A percentile compares a stretch with the other conserved stretches of the same genome.
These are phyloP conservation scores for Suillus alpinus DNA, from an alignment of 768 basidiomycete species.

Conservation along the genomic window DNA sequence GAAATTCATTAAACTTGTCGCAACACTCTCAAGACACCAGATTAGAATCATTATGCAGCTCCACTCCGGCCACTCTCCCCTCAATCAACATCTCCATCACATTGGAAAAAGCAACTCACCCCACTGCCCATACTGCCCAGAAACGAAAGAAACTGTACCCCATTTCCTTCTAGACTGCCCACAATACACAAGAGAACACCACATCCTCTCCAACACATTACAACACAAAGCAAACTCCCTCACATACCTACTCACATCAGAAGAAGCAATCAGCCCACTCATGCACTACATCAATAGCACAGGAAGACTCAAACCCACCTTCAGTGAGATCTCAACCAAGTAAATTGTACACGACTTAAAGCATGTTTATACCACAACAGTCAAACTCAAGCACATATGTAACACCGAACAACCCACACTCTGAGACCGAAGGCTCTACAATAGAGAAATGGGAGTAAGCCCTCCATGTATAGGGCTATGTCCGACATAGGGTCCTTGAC, in stretches of 20 bases:
- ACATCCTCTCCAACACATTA: not conserved
- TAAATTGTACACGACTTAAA: no score
- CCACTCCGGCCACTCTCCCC: slow-evolving; percentile 26
- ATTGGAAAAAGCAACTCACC: slow-evolving; percentile 23
- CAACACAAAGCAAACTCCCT: not conserved
- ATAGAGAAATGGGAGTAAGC: no score
- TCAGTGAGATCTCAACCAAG: slow-evolving; percentile 2
- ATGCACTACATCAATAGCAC: slow-evolving; percentile 7
- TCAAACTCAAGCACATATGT: no score
- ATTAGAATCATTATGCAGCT: slow-evolving; percentile 29
- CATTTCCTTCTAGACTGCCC: slow-evolving; percentile 31
- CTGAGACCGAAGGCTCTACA: no score
- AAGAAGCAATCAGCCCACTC: not conserved
- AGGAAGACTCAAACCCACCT: not conserved
- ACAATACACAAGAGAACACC: slow-evolving; percentile 8
- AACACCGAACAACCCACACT: no score
- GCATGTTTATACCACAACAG: no score
- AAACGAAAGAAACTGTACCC: slow-evolving; percentile 21
- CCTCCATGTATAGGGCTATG: no score
- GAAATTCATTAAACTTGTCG: slow-evolving; percentile 1
- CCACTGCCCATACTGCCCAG: slow-evolving; percentile 23
- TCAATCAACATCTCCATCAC: slow-evolving; percentile 29
- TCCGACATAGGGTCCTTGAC: no score
- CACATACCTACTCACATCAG: slow-evolving; percentile 1
- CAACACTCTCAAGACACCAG: slow-evolving; percentile 13